phyloP scores from a whole-genome alignment of 805 yeast genomes.

The Saccharomycopsis amapae region DNA sequence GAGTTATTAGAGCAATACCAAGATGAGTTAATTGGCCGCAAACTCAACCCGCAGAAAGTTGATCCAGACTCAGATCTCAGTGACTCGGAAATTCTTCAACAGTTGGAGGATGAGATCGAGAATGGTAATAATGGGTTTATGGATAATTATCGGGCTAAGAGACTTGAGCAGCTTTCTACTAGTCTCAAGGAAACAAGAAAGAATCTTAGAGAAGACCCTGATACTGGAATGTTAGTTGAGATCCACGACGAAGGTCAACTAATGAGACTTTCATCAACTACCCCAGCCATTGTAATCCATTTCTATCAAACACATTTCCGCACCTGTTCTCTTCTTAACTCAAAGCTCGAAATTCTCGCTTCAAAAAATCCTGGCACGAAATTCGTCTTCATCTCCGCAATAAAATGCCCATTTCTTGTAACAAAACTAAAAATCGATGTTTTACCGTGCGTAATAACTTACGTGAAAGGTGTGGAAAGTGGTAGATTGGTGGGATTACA shows the following conservation, averaged over 20 bases:
- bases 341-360: slow-evolving; percentile 28
- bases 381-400: slow-evolving; percentile 51
- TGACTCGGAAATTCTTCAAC: slow-evolving; percentile 9
- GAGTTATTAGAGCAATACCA: no score
- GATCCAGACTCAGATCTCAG: background rate
- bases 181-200: background rate
- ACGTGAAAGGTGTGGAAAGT: slow-evolving; percentile 51
- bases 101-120: slow-evolving; percentile 9
- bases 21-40: no score
- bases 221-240: background rate
- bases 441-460: slow-evolving; percentile 63
- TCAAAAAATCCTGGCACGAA: slow-evolving; percentile 49
- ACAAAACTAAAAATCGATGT: slow-evolving; percentile 55
- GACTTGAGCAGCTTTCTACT: slow-evolving; percentile 6
- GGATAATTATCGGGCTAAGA: slow-evolving; percentile 2
- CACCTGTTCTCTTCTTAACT: slow-evolving; percentile 8
- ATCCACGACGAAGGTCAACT: slow-evolving; percentile 1
- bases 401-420: slow-evolving; percentile 65
- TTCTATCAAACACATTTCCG: slow-evolving; percentile 7
- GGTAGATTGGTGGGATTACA: slow-evolving; percentile 65
- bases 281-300: slow-evolving; percentile 6
- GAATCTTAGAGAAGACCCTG: slow-evolving; percentile 4
- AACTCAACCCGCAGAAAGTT: no score
- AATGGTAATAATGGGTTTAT: slow-evolving; percentile 1
- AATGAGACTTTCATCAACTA: slow-evolving; percentile 21